phyloP scores from a whole-genome alignment of 73 alveolate species.

The Paramecium bursaria region DNA sequence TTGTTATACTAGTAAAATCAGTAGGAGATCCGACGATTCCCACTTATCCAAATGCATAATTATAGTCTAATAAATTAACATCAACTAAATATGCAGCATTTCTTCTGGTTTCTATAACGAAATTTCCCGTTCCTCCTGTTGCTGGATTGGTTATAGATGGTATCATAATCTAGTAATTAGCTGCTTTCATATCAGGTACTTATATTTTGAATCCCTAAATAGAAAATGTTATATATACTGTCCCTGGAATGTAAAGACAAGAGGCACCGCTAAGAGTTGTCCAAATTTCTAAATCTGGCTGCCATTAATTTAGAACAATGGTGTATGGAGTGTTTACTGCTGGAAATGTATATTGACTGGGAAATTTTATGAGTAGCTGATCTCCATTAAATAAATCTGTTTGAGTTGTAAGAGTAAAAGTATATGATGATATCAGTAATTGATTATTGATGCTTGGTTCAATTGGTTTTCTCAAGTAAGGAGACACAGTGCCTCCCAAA shows the following conservation, averaged over 20 bases:
- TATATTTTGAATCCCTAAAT: constrained; percentile 7
- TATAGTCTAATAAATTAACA: constrained; percentile 55
- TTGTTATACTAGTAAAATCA: neutral
- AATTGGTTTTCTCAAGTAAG: too few species aligned
- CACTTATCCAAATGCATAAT: constrained; percentile 69
- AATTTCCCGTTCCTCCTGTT: constrained; percentile 69
- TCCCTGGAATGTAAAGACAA: neutral
- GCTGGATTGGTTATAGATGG: constrained; percentile 37
- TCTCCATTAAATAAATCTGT: constrained; percentile 51
- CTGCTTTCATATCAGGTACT: constrained; percentile 72
- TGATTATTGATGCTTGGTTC: too few species aligned
- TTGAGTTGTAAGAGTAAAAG: constrained; percentile 18
- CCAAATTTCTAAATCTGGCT: constrained; percentile 21
- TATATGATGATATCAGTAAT: neutral
- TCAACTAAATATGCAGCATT: constrained; percentile 47
- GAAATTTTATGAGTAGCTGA: constrained; percentile 18
- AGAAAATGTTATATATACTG: neutral
- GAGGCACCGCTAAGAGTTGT: neutral
- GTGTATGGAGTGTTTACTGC: neutral
- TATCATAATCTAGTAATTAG: constrained; percentile 44
- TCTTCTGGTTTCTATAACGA: constrained; percentile 61
- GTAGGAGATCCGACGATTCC: constrained; percentile 49
- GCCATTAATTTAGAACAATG: constrained; percentile 3
- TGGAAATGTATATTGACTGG: constrained; percentile 22
- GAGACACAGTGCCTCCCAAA: too few species aligned